Percentiles rank a stretch among this genome's conserved stretches.
Conservation (phyloP, 1,139 yeast species). For the Pneumocystis oryctolagi region DNA sequence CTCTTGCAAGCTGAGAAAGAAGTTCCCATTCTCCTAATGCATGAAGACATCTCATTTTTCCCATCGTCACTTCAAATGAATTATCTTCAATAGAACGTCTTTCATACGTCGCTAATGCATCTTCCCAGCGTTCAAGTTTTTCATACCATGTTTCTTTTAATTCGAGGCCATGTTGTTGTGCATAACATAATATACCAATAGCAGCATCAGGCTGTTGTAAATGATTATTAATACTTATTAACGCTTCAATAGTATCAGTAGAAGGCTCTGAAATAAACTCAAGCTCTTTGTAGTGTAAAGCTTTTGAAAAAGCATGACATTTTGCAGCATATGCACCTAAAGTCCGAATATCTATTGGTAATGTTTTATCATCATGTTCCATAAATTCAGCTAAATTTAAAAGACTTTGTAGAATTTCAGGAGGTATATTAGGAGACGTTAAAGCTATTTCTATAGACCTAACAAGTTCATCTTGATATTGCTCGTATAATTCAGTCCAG, state of each 20-base stretch:
- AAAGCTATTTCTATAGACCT: conserved; percentile 75
- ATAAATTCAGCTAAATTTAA: conserved; percentile 84
- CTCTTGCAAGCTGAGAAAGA: conserved; percentile 68
- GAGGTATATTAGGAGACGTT: conserved; percentile 83
- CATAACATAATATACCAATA: conserved; percentile 87
- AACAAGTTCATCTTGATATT: conserved; percentile 79
- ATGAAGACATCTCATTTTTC: conserved; percentile 93
- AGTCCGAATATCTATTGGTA: conserved; percentile 79
- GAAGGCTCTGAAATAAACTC: conserved; percentile 91
- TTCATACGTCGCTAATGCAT: conserved; percentile 80
- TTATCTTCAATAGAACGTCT: conserved; percentile 36
- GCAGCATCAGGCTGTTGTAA: conserved; percentile 96
- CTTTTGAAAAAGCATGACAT: conserved; percentile 95
- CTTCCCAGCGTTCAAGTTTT: conserved; percentile 94
- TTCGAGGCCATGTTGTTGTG: conserved; percentile 82
- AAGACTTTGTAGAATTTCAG: conserved; percentile 83
- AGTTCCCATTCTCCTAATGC: conserved; percentile 98
- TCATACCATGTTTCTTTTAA: conserved; percentile 96
- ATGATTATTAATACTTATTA: conserved; percentile 85
- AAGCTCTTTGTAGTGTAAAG: conserved; percentile 84
- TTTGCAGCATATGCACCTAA: conserved; percentile 87
- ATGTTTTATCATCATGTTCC: conserved; percentile 93
- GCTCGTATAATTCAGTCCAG: conserved; percentile 88
- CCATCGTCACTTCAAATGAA: conserved; percentile 69
- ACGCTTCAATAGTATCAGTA: conserved; percentile 79